Evolutionary conservation across 2,329 filamentous ascomycete species (phyloP).

Genomic region (Cladosporium sphaerospermum): DNA sequence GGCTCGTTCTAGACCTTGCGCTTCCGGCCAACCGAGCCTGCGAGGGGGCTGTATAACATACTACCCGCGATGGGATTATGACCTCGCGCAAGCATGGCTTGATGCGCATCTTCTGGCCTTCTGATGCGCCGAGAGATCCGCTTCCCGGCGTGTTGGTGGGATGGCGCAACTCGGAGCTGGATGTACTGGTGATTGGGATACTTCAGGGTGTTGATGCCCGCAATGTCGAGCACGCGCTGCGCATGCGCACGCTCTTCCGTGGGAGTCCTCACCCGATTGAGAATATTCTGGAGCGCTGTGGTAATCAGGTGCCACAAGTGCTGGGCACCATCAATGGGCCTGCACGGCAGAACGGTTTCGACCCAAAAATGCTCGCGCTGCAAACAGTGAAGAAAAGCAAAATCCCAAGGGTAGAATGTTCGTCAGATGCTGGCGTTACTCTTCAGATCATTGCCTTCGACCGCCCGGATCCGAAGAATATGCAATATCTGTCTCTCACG

Average conservation of each 20-base stretch:
- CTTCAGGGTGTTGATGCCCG: slow-evolving; percentile 83
- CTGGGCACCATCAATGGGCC: slow-evolving; percentile 71
- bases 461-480: slow-evolving; percentile 72
- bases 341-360: slow-evolving; percentile 45
- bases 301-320: slow-evolving; percentile 74
- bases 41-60: neutral
- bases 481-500: slow-evolving; percentile 92
- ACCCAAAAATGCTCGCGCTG: slow-evolving; percentile 63
- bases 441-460: slow-evolving; percentile 88
- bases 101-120: slow-evolving; percentile 98
- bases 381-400: slow-evolving; percentile 45
- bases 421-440: slow-evolving; percentile 57
- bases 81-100: slow-evolving; percentile 65
- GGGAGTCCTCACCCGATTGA: slow-evolving; percentile 72
- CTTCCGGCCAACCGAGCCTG: too few species aligned
- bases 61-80: slow-evolving; percentile 52
- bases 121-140: slow-evolving; percentile 64
- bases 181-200: slow-evolving; percentile 84
- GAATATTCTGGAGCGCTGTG: slow-evolving; percentile 79
- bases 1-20: slow-evolving; percentile 70
- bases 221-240: slow-evolving; percentile 82
- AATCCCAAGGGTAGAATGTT: slow-evolving; percentile 68
- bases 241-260: slow-evolving; percentile 74
- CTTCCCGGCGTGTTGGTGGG: slow-evolving; percentile 83
- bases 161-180: slow-evolving; percentile 87